A percentile compares a stretch with the other conserved stretches of the same genome.
These are phyloP conservation scores for Moricandia moricandioides DNA, from an alignment of 345 rosid genomes.

Conservation along the genomic window DNA sequence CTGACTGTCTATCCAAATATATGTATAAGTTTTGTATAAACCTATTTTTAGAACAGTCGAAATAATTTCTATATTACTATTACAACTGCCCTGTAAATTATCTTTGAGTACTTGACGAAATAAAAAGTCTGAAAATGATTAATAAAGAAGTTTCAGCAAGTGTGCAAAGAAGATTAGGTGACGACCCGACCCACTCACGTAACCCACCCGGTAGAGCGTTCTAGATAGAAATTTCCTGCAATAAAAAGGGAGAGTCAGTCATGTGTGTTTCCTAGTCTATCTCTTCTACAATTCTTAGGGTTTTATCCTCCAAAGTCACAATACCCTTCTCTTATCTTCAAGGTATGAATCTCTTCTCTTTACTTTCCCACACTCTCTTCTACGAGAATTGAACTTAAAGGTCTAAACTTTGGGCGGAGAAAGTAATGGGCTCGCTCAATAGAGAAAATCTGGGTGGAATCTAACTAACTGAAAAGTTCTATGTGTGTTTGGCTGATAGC, in stretches of 20 bases:
- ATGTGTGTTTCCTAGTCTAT: not conserved
- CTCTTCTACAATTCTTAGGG: constrained; percentile 33
- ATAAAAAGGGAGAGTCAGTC: constrained; percentile 23
- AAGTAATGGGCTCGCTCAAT: not conserved
- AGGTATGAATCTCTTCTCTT: constrained; percentile 28
- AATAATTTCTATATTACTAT: too few relatives aligned
- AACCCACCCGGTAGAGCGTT: constrained; percentile 34
- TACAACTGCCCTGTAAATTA: too few relatives aligned
- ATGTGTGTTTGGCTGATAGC: not conserved
- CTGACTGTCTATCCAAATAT: too few relatives aligned
- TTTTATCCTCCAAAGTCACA: constrained; percentile 27
- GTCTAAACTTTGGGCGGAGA: constrained; percentile 14
- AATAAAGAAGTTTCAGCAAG: too few relatives aligned
- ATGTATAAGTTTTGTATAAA: too few relatives aligned
- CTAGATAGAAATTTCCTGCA: constrained; percentile 13
- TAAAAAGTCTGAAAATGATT: too few relatives aligned
- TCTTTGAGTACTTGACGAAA: too few relatives aligned
- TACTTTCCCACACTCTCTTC: not conserved
- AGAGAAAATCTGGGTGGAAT: not conserved
- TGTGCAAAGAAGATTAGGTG: constrained; percentile 1
- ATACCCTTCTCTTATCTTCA: constrained; percentile 27
- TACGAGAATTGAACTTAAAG: constrained; percentile 6
- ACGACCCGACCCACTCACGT: constrained; percentile 1
- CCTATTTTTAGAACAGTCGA: too few relatives aligned
- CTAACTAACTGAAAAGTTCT: not conserved